Evolutionary conservation across 345 rosid genomes (phyloP), one percentile per base, ranked within the genome.

Genomic region (Populus deltoides): DNA sequence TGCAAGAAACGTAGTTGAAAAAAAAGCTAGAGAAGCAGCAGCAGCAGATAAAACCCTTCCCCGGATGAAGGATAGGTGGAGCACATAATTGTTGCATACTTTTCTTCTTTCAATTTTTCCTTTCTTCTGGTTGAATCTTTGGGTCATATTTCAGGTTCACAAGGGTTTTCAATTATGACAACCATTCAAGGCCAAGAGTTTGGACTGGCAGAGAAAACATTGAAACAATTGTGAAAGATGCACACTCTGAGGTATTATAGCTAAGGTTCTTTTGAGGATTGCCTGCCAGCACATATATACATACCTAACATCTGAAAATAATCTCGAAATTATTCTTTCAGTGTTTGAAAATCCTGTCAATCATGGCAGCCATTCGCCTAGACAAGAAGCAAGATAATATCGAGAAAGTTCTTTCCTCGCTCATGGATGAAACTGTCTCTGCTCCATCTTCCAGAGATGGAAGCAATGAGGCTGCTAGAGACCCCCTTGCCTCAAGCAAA

Each of bases 141-240:
- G 29, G 45, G 71, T 71, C 68, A 55, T 72, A 72, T 85, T 78
- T 78, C 90, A 92, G 97, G 86, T 92, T 92, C 84, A 83, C 92
- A 57, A 80, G 85, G 15, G 89, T 89, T 82, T 92, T 92, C 82
- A 90, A 81, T 82, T 91, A 90, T 81, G 97, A 90, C 73, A 79
- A 86, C 71, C 94, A 90, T 73, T 89, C 91, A 61, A 82, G 90
- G 91, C 97, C 94, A 59, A 86, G 94, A 76, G 82, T 90, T 80
- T 92, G 97, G 94, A 87, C 94, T 51, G 94, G 93, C 74, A 92
- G 88, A 80, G 93, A 92, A 83, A 93, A 92, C 82, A 89, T 88
- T 25, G 86, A 82, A 79, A 78, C 84, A 80, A 89, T 92, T 63
- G 87, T 90, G 41, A 90, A 84, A 84, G 91, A 90, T 70, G 97